Percentiles rank a stretch among this genome's conserved stretches.
Conservation (phyloP, 257 asterid species). For the Oldenlandia corymbosa region DNA sequence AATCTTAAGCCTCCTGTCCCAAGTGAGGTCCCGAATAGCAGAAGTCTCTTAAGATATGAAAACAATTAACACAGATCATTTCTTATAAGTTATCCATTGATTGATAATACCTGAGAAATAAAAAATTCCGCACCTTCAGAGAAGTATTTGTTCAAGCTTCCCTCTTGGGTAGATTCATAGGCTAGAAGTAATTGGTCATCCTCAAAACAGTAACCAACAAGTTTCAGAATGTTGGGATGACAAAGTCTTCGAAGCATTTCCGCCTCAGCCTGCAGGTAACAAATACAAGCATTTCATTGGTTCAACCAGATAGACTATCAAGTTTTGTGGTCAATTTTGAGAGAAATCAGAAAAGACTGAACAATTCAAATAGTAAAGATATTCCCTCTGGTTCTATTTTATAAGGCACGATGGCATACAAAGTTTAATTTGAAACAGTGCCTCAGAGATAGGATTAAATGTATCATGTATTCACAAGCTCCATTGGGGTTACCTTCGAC, state of each 20-base stretch:
- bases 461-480: too few species aligned
- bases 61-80: background rate
- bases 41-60: slow-evolving; percentile 44
- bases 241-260: slow-evolving; percentile 74
- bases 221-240: slow-evolving; percentile 77
- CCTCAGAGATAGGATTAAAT: background rate
- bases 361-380: too few species aligned
- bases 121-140: slow-evolving; percentile 77
- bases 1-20: slow-evolving; percentile 57
- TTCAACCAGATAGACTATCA: too few species aligned
- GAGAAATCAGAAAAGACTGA: too few species aligned
- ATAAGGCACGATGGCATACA: too few species aligned
- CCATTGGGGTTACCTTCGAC: slow-evolving; percentile 93
- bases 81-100: background rate
- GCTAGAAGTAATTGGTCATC: slow-evolving; percentile 65
- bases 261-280: slow-evolving; percentile 56
- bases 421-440: background rate
- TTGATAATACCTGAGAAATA: background rate
- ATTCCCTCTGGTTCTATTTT: too few species aligned
- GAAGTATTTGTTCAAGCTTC: slow-evolving; percentile 88
- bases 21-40: slow-evolving; percentile 57
- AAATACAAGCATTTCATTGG: too few species aligned
- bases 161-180: slow-evolving; percentile 74
- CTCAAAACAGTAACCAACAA: slow-evolving; percentile 78
- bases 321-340: too few species aligned